These are phyloP conservation scores for Vigna hirtella DNA, from an alignment of 306 rosid genomes.

Conservation along the genomic window DNA sequence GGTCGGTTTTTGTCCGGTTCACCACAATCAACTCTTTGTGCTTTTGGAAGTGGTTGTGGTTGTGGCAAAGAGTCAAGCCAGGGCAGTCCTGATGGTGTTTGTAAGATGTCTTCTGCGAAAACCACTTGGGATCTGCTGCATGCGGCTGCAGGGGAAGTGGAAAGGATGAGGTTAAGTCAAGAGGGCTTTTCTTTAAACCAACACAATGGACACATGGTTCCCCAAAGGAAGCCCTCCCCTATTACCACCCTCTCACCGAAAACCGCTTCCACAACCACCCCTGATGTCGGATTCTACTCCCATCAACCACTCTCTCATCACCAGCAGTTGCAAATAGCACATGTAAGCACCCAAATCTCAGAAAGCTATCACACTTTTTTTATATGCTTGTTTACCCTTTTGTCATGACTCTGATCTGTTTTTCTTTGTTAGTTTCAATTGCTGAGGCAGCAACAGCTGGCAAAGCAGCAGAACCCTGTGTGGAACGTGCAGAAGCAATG, in stretches of 20 bases:
- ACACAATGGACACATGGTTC: slow-evolving; percentile 37
- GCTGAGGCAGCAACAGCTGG: slow-evolving; percentile 65
- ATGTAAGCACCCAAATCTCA: slow-evolving; percentile 47
- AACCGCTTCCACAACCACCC: slow-evolving; percentile 4
- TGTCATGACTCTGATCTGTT: neutral
- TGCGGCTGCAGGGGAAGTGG: slow-evolving; percentile 91
- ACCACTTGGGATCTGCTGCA: slow-evolving; percentile 79
- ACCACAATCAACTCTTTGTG: slow-evolving; percentile 78
- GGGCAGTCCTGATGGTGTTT: slow-evolving; percentile 66
- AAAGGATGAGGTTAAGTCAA: slow-evolving; percentile 64
- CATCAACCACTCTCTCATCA: slow-evolving; percentile 61
- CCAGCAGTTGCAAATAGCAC: slow-evolving; percentile 61
- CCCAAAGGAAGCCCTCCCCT: slow-evolving; percentile 49
- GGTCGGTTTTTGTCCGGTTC: slow-evolving; percentile 57
- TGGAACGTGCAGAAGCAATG: slow-evolving; percentile 47
- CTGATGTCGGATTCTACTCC: slow-evolving; percentile 45
- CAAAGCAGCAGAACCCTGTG: slow-evolving; percentile 52
- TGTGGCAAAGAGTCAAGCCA: slow-evolving; percentile 62
- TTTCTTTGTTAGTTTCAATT: slow-evolving; percentile 53
- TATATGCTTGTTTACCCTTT: neutral
- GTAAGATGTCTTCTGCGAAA: slow-evolving; percentile 49
- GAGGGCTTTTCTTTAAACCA: slow-evolving; percentile 34
- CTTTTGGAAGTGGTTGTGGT: slow-evolving; percentile 54
- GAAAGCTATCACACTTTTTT: too few relatives aligned
- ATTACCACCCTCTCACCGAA: slow-evolving; percentile 33